Conservation (phyloP, 805 yeast genomes). For the Nakazawaea molendinolei region DNA sequence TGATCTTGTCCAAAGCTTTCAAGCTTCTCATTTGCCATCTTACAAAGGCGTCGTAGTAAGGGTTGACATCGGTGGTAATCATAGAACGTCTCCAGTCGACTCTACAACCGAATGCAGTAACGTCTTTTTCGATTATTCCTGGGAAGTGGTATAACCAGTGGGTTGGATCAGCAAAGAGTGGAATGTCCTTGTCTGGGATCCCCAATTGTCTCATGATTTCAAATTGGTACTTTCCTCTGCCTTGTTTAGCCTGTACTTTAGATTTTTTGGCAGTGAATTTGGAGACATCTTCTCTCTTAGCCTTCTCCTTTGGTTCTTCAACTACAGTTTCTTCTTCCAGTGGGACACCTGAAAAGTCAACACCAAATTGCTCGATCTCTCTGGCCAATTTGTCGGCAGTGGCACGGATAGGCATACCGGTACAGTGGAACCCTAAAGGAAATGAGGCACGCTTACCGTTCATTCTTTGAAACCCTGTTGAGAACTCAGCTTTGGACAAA, state of each 20-base stretch:
- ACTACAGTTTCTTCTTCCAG: slow-evolving; percentile 45
- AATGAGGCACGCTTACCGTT: slow-evolving; percentile 85
- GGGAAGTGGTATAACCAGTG: slow-evolving; percentile 93
- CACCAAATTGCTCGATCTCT: slow-evolving; percentile 88
- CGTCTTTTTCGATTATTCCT: slow-evolving; percentile 76
- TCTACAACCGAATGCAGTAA: slow-evolving; percentile 79
- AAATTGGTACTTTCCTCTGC: slow-evolving; percentile 89
- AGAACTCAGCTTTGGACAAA: slow-evolving; percentile 86
- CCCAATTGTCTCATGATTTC: slow-evolving; percentile 96
- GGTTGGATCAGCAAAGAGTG: slow-evolving; percentile 84
- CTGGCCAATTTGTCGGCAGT: slow-evolving; percentile 93
- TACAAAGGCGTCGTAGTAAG: slow-evolving; percentile 89
- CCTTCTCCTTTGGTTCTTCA: slow-evolving; percentile 23
- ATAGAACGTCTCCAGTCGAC: slow-evolving; percentile 98
- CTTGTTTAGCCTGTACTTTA: slow-evolving; percentile 90
- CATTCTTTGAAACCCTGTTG: slow-evolving; percentile 92
- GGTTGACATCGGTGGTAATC: slow-evolving; percentile 92
- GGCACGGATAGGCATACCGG: slow-evolving; percentile 97
- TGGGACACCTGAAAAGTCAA: slow-evolving; percentile 65
- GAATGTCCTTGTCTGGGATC: slow-evolving; percentile 73
- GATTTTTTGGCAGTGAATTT: slow-evolving; percentile 91
- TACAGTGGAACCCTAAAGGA: slow-evolving; percentile 98
- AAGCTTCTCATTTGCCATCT: slow-evolving; percentile 95
- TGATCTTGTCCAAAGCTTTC: slow-evolving; percentile 81
- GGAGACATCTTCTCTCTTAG: slow-evolving; percentile 68